These are phyloP conservation scores for Hordeum marinum DNA, from an alignment of 176 grass and related monocot species.

Conservation along the genomic window DNA sequence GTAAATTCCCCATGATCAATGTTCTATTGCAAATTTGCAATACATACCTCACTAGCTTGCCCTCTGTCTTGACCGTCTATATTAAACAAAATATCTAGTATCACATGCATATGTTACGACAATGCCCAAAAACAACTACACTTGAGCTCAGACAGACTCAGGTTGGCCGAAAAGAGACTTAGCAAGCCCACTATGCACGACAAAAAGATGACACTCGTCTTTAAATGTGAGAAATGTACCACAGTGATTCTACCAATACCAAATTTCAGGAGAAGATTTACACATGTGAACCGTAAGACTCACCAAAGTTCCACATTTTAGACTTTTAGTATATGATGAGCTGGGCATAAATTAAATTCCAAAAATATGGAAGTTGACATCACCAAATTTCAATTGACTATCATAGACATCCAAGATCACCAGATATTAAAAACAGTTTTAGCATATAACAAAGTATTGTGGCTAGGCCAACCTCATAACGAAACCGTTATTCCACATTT, in stretches of 20 bases:
- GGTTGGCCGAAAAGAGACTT: not conserved
- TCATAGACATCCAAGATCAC: too few relatives aligned
- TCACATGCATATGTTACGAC: not conserved
- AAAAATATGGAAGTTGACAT: not conserved
- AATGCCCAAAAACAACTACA: not conserved
- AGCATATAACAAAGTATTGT: too few relatives aligned
- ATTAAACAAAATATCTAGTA: not conserved
- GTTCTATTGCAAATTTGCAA: not conserved
- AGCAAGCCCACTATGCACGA: not conserved
- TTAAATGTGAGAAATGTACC: not conserved
- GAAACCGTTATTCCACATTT: too few relatives aligned
- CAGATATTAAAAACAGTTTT: not conserved
- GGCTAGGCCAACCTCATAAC: too few relatives aligned
- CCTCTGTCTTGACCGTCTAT: not conserved
- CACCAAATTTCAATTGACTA: not conserved
- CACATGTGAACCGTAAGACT: too few relatives aligned
- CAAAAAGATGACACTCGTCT: not conserved
- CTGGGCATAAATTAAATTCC: not conserved
- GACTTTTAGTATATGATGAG: too few relatives aligned
- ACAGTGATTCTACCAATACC: too few relatives aligned
- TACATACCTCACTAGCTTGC: not conserved
- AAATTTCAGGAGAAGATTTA: too few relatives aligned
- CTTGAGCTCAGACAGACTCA: not conserved
- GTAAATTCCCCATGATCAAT: not conserved
- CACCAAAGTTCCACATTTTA: too few relatives aligned